These are phyloP conservation scores for Sordariomycetes sp. DNA, from an alignment of 2,329 filamentous ascomycete genomes.

Conservation along the genomic window DNA sequence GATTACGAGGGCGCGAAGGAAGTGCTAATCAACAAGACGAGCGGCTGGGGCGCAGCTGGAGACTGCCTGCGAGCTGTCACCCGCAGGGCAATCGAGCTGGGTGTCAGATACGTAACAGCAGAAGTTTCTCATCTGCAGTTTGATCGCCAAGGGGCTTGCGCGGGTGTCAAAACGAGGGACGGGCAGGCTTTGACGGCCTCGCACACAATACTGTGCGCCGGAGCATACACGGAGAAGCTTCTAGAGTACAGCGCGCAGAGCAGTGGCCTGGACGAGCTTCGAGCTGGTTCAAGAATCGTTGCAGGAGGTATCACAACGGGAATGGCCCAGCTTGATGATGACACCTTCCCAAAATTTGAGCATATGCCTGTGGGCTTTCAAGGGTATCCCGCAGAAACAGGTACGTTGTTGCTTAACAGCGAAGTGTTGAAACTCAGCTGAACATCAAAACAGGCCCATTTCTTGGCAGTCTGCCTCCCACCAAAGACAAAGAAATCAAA, in stretches of 20 bases:
- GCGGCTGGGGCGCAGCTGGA: slow-evolving; percentile 56
- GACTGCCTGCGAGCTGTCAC: slow-evolving; percentile 47
- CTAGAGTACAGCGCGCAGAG: slow-evolving; percentile 39
- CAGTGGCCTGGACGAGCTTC: slow-evolving; percentile 36
- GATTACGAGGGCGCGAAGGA: slow-evolving; percentile 51
- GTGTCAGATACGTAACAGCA: slow-evolving; percentile 49
- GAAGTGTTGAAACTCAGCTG: no score
- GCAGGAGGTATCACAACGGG: slow-evolving; percentile 52
- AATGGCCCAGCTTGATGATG: slow-evolving; percentile 41
- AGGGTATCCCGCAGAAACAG: slow-evolving; percentile 24
- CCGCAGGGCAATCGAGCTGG: slow-evolving; percentile 38
- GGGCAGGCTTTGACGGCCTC: slow-evolving; percentile 37
- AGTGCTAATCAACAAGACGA: slow-evolving; percentile 50
- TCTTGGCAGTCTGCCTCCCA: slow-evolving; percentile 49
- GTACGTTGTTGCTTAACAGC: no score
- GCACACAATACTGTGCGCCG: slow-evolving; percentile 44
- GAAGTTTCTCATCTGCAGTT: slow-evolving; percentile 40
- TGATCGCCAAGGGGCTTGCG: slow-evolving; percentile 31
- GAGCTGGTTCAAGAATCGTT: slow-evolving; percentile 43
- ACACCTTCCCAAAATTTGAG: slow-evolving; percentile 32
- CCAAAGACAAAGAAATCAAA: slow-evolving; percentile 39
- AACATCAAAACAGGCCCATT: slow-evolving; percentile 43
- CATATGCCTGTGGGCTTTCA: slow-evolving; percentile 40
- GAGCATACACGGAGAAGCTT: slow-evolving; percentile 48
- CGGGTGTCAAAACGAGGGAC: slow-evolving; percentile 36